Evolutionary conservation across 2,329 filamentous ascomycete species (phyloP), one percentile per base, ranked within the genome.

Genomic region (Sodiomyces alkalinus): DNA sequence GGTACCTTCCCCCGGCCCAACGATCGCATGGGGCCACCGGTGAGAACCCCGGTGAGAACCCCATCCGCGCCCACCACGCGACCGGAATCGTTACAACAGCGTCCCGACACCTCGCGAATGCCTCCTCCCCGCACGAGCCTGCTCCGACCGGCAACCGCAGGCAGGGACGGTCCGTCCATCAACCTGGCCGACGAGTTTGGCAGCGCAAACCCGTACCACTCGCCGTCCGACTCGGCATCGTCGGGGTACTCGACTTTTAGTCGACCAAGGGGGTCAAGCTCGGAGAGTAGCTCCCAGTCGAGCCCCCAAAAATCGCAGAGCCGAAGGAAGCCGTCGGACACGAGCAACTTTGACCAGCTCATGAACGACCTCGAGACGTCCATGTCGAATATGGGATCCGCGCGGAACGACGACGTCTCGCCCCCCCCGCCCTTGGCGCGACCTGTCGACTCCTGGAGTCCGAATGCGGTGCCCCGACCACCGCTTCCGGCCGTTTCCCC

Each of bases 161-260:
- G 46, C 13, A 51, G 51, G 9, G 52, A 52, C 25, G 49, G 42
- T 6, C 56, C 61, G 3, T 55, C 60, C 3, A 57, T 74, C 22
- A 68, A 75, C 39, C 53, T 74, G 6, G 66, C 63, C 2, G 61
- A 58, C 18, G 71, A 74, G 33, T 75, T 75, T 38, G 70, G 70
- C 8, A 47, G 59, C 15, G 62, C 66, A 19, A 77, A 77, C 39
- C 67, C 71, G 0, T 76, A 78, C 40, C 74, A 80, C 40, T 62
- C 66, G 4, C 56, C 69, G 0, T 70, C 72, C 2, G 64, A 68
- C 34, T 82, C 76, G 2, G 63, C 66, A 16, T 74, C 73, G 0
- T 81, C 77, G 0, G 71, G 66, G 12, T 62, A 64, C 24, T 80
- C 75, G 3, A 64, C 60, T 1, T 65, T 61, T 21, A 77, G 71